These are phyloP conservation scores for Sporothrix brasiliensis DNA, from an alignment of 2,329 filamentous ascomycete genomes.

Conservation along the genomic window DNA sequence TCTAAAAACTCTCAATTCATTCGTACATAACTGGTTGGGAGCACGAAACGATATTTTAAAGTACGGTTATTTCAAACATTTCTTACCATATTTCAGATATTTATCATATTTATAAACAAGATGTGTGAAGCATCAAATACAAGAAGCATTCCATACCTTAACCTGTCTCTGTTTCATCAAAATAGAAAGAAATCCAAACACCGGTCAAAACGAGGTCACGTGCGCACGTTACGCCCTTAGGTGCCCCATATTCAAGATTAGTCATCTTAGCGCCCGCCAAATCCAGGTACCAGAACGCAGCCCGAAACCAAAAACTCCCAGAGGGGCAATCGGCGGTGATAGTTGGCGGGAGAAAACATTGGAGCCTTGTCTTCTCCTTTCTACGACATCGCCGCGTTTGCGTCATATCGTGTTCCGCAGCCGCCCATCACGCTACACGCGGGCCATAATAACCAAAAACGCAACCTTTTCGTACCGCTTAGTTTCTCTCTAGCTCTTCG, in stretches of 20 bases:
- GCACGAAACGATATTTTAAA: too few species aligned
- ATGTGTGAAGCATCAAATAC: too few species aligned
- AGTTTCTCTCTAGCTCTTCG: background rate
- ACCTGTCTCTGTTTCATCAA: background rate
- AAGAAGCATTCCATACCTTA: too few species aligned
- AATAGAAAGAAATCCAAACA: background rate
- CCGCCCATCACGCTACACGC: slow-evolving; percentile 1
- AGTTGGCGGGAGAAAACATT: slow-evolving; percentile 24
- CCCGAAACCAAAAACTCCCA: slow-evolving; percentile 14
- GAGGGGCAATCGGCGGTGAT: slow-evolving; percentile 27
- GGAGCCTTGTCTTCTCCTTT: slow-evolving; percentile 14
- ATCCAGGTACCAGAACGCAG: slow-evolving; percentile 17
- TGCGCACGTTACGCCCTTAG: background rate
- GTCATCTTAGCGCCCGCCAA: slow-evolving; percentile 25
- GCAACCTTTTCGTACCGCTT: background rate
- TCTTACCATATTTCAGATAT: too few species aligned
- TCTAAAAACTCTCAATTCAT: too few species aligned
- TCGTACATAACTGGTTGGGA: too few species aligned
- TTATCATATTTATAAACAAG: too few species aligned
- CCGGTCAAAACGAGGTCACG: background rate
- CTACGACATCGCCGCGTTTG: slow-evolving; percentile 27
- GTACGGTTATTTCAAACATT: too few species aligned
- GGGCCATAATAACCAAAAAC: background rate
- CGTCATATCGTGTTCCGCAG: slow-evolving; percentile 27
- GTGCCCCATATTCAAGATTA: background rate